A percentile compares a stretch with the other conserved stretches of the same genome.
Evolutionary conservation across 306 rosid species (phyloP).

Genomic region (Pterocarpus santalinus): DNA sequence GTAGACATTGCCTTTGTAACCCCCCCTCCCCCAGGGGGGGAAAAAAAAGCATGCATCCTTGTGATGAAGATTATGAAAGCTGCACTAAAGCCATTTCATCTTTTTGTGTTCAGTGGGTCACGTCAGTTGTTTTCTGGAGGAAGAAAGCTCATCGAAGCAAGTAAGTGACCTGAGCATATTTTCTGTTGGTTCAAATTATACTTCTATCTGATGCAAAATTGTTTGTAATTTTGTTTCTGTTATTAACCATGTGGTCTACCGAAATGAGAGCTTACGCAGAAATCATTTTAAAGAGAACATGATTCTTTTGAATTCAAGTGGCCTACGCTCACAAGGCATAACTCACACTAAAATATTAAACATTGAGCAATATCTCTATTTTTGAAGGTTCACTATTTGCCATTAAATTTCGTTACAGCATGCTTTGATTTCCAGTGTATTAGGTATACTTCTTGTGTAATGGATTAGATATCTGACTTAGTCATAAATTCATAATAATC

Average conservation of each 20-base stretch:
- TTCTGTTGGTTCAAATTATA: conserved; percentile 8
- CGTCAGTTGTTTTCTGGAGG: conserved; percentile 80
- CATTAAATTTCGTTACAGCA: conserved; percentile 9
- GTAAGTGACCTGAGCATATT: conserved; percentile 62
- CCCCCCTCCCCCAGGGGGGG: too few relatives aligned
- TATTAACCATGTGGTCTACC: conserved; percentile 6
- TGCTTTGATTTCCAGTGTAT: conserved; percentile 1
- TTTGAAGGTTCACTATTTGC: conserved; percentile 22
- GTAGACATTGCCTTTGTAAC: neutral
- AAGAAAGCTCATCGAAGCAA: conserved; percentile 81
- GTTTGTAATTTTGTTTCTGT: conserved; percentile 15
- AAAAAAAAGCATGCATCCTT: neutral
- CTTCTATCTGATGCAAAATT: conserved; percentile 23
- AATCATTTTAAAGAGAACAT: conserved; percentile 11
- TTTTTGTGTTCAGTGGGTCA: conserved; percentile 69
- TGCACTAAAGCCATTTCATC: conserved; percentile 33
- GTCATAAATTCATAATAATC: conserved; percentile 14
- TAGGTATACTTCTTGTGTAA: conserved; percentile 8
- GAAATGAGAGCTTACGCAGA: neutral
- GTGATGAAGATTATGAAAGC: conserved; percentile 16
- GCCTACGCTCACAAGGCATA: conserved; percentile 8
- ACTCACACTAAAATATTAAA: neutral
- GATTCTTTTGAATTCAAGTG: conserved; percentile 27
- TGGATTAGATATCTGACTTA: neutral
- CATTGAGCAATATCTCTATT: conserved; percentile 20